Evolutionary conservation across 2,329 filamentous ascomycete species (phyloP).

Genomic region (Talaromyces sp.): DNA sequence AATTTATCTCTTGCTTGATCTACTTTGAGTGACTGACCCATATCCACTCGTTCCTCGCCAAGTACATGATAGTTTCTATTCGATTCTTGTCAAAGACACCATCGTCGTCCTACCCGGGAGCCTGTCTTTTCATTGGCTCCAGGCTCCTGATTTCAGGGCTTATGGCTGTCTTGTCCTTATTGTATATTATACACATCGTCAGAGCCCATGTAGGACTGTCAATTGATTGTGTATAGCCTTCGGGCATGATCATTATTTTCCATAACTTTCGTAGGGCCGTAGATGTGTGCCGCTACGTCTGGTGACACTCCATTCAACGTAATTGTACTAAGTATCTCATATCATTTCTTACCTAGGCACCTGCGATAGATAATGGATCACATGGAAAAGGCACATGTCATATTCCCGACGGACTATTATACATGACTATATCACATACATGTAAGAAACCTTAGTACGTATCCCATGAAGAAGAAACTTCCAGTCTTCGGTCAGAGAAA

Average conservation of each 20-base stretch:
- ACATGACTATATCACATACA: conserved; percentile 4
- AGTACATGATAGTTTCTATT: conserved; percentile 5
- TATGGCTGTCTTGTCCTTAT: conserved; percentile 12
- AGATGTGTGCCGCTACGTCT: too few relatives aligned
- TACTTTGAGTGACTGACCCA: conserved; percentile 2
- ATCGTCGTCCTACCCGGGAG: not conserved
- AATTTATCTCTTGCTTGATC: not conserved
- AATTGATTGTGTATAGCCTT: conserved; percentile 13
- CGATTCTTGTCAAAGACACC: conserved; percentile 14
- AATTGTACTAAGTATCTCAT: not conserved
- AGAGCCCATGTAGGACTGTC: conserved; percentile 17
- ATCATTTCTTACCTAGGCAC: not conserved
- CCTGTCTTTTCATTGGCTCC: conserved; percentile 2
- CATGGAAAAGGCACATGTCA: conserved; percentile 3
- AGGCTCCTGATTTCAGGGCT: not conserved
- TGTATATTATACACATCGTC: conserved; percentile 16
- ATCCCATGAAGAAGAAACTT: not conserved
- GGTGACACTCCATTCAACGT: not conserved
- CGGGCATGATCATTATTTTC: not conserved
- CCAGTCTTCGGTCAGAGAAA: not conserved
- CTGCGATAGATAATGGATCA: not conserved
- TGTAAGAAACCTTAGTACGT: not conserved
- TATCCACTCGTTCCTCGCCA: conserved; percentile 1
- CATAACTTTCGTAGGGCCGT: not conserved
- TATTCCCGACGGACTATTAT: not conserved